These are phyloP conservation scores for Penicillium macrosclerotiorum DNA, from an alignment of 495 filamentous ascomycete species.

Conservation along the genomic window DNA sequence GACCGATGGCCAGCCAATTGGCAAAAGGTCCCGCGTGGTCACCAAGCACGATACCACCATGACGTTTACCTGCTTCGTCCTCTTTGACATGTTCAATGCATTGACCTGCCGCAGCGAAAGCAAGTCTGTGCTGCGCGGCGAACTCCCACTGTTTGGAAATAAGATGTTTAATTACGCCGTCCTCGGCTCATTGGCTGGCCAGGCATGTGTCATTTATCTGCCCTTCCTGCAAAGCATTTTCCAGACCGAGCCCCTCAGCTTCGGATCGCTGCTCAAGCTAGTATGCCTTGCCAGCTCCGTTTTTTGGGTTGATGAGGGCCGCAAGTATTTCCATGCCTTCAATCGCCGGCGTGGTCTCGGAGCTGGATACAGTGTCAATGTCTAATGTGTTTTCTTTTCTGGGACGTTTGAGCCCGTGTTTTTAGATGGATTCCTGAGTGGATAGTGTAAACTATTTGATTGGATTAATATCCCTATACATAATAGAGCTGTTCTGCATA, in stretches of 20 bases:
- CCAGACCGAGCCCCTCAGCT: slow-evolving; percentile 82
- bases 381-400: slow-evolving; percentile 23
- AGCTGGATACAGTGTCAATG: slow-evolving; percentile 44
- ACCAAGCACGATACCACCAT: slow-evolving; percentile 96
- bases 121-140: slow-evolving; percentile 83
- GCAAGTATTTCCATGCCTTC: slow-evolving; percentile 62
- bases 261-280: slow-evolving; percentile 70
- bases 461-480: slow-evolving; percentile 22
- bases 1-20: slow-evolving; percentile 31
- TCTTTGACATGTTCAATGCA: slow-evolving; percentile 99
- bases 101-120: slow-evolving; percentile 87
- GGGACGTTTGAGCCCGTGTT: not conserved
- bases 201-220: slow-evolving; percentile 88
- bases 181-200: slow-evolving; percentile 75
- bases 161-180: slow-evolving; percentile 97
- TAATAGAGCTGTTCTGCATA: slow-evolving; percentile 15
- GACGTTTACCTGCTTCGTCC: slow-evolving; percentile 97
- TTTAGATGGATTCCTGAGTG: slow-evolving; percentile 1
- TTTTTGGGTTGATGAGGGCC: slow-evolving; percentile 89
- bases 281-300: slow-evolving; percentile 77
- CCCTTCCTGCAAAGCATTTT: slow-evolving; percentile 91
- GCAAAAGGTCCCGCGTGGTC: slow-evolving; percentile 57
- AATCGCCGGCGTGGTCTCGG: slow-evolving; percentile 36
- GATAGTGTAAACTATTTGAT: slow-evolving; percentile 18
- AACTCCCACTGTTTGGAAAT: slow-evolving; percentile 78